Conservation (phyloP, 2,329 filamentous ascomycete species). For the Neopestalotiopsis sp. region DNA sequence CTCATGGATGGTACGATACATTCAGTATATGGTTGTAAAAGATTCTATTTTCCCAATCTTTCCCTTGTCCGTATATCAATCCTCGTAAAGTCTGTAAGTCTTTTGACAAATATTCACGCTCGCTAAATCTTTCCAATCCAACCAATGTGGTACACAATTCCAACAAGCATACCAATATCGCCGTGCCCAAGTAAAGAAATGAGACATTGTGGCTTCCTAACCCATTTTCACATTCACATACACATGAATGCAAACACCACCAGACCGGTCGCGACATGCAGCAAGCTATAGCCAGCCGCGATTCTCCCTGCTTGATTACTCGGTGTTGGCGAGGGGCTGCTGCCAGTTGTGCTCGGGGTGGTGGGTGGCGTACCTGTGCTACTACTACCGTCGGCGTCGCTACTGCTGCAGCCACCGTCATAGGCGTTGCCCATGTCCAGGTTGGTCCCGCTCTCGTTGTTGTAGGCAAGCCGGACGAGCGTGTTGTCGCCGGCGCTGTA, state of each 20-base stretch:
- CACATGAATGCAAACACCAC: neutral
- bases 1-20: too few relatives aligned
- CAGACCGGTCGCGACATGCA: neutral
- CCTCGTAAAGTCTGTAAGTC: neutral
- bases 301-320: slow-evolving; percentile 5
- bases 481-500: slow-evolving; percentile 9
- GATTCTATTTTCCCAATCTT: neutral
- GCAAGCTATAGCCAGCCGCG: neutral
- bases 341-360: neutral
- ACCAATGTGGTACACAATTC: neutral
- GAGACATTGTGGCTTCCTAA: neutral
- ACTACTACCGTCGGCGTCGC: neutral
- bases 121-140: neutral
- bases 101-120: neutral
- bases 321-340: slow-evolving; percentile 7
- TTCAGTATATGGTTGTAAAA: neutral
- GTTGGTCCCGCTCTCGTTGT: slow-evolving; percentile 6
- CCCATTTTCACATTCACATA: neutral
- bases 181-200: neutral
- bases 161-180: neutral
- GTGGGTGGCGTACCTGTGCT: slow-evolving; percentile 13
- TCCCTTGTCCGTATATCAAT: neutral
- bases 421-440: neutral
- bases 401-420: neutral
- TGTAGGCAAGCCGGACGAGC: slow-evolving; percentile 6